Conservation (phyloP, 176 grass and related monocot species). For the Carex littledalei region DNA sequence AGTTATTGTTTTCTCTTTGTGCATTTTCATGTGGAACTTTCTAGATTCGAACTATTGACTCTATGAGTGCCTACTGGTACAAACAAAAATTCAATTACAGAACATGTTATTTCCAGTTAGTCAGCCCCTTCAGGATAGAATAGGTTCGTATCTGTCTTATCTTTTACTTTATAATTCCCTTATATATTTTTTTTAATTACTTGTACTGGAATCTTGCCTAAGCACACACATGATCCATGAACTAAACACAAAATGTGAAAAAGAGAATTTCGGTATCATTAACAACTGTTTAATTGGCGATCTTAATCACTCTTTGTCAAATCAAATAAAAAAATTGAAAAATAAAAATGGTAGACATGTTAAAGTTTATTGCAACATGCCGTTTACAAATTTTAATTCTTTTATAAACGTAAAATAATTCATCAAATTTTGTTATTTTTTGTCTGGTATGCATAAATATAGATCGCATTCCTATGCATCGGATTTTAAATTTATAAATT, state of each 20-base stretch:
- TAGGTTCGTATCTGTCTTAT: neutral
- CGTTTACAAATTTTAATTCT: neutral
- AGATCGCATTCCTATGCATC: neutral
- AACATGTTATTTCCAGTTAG: neutral
- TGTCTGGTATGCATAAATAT: neutral
- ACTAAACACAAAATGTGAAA: neutral
- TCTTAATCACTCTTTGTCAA: neutral
- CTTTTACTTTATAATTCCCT: neutral
- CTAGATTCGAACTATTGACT: neutral
- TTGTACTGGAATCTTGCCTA: neutral
- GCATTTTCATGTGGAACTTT: neutral
- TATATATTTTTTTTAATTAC: neutral
- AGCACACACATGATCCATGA: neutral
- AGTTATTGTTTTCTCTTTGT: neutral
- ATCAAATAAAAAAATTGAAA: neutral
- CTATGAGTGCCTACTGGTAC: neutral
- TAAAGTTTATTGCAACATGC: neutral
- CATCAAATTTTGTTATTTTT: too few species aligned
- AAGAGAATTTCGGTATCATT: neutral
- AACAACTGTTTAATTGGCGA: neutral
- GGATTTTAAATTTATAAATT: neutral
- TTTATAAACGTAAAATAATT: neutral
- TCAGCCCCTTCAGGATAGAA: neutral
- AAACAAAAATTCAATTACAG: neutral
- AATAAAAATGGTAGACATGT: neutral